Conservation (phyloP, 1,139 yeast genomes). For the Fermentozyma sake region DNA sequence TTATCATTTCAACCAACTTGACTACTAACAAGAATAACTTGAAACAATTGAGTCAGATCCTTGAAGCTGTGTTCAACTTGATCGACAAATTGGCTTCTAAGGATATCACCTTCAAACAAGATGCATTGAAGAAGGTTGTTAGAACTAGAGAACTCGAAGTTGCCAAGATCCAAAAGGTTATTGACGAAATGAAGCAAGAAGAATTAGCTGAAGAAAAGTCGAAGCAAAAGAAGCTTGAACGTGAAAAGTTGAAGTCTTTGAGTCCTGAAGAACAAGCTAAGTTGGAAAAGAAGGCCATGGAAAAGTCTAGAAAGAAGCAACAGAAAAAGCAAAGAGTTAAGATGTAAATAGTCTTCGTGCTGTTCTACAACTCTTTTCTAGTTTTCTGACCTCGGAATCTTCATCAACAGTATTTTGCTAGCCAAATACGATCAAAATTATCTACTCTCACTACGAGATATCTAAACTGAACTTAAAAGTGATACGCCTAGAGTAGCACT, state of each 20-base stretch:
- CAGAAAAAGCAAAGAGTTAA: slow-evolving; percentile 39
- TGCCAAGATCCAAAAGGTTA: slow-evolving; percentile 51
- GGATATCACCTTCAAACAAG: slow-evolving; percentile 52
- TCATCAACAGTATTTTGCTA: background rate
- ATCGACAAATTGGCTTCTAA: slow-evolving; percentile 50
- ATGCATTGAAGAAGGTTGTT: slow-evolving; percentile 69
- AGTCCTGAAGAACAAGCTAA: slow-evolving; percentile 73
- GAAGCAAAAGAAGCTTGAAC: slow-evolving; percentile 61
- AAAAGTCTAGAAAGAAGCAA: slow-evolving; percentile 39
- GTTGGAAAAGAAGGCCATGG: slow-evolving; percentile 59
- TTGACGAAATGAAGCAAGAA: slow-evolving; percentile 63
- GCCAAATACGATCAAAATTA: background rate
- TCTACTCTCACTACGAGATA: too few species aligned
- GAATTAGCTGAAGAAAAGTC: slow-evolving; percentile 65
- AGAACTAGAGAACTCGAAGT: slow-evolving; percentile 70
- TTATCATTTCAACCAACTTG: slow-evolving; percentile 48
- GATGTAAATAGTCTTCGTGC: slow-evolving; percentile 18
- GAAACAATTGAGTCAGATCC: slow-evolving; percentile 42
- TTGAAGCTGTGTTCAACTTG: slow-evolving; percentile 48
- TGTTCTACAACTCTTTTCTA: background rate
- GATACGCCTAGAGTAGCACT: background rate
- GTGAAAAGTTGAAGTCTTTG: slow-evolving; percentile 51
- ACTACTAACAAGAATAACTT: slow-evolving; percentile 44
- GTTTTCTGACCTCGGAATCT: background rate
- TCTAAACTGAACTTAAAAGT: background rate